Percentiles rank a stretch among this genome's conserved stretches.
Conservation (phyloP, 441 rosid species). For the Pelargonium citronellum region DNA sequence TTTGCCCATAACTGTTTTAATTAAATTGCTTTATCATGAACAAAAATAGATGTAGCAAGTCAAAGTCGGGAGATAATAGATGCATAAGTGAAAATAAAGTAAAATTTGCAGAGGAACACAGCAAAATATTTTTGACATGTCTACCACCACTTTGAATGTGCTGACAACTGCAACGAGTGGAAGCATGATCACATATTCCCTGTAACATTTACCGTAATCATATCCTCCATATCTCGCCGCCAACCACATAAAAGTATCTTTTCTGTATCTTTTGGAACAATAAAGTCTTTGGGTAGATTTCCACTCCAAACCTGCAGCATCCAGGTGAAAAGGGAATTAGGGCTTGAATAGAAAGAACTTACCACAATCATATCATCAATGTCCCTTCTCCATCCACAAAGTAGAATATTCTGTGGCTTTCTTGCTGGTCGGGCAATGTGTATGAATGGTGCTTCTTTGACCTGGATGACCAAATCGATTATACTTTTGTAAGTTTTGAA, state of each 20-base stretch:
- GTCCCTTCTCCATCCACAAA: slow-evolving; percentile 89
- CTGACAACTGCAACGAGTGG: slow-evolving; percentile 26
- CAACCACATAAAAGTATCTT: slow-evolving; percentile 72
- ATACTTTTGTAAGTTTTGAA: slow-evolving; percentile 32
- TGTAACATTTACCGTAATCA: slow-evolving; percentile 55
- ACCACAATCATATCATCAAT: slow-evolving; percentile 86
- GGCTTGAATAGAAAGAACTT: slow-evolving; percentile 51
- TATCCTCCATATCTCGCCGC: slow-evolving; percentile 84
- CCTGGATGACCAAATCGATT: slow-evolving; percentile 65
- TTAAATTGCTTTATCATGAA: neutral
- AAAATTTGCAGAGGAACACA: slow-evolving; percentile 1
- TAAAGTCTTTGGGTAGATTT: slow-evolving; percentile 52
- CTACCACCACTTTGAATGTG: slow-evolving; percentile 28
- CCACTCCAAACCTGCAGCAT: slow-evolving; percentile 72
- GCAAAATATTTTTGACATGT: slow-evolving; percentile 17
- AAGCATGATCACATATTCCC: slow-evolving; percentile 29
- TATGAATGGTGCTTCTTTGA: slow-evolving; percentile 54
- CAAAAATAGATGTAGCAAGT: slow-evolving; percentile 3
- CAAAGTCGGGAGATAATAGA: slow-evolving; percentile 8
- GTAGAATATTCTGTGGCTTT: slow-evolving; percentile 81
- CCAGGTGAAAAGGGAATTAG: slow-evolving; percentile 50
- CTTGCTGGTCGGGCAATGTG: slow-evolving; percentile 50
- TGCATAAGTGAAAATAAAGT: neutral
- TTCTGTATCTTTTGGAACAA: slow-evolving; percentile 49
- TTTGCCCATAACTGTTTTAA: neutral